phyloP scores from a whole-genome alignment of 345 rosid species.

The Sonneratia caseolaris region DNA sequence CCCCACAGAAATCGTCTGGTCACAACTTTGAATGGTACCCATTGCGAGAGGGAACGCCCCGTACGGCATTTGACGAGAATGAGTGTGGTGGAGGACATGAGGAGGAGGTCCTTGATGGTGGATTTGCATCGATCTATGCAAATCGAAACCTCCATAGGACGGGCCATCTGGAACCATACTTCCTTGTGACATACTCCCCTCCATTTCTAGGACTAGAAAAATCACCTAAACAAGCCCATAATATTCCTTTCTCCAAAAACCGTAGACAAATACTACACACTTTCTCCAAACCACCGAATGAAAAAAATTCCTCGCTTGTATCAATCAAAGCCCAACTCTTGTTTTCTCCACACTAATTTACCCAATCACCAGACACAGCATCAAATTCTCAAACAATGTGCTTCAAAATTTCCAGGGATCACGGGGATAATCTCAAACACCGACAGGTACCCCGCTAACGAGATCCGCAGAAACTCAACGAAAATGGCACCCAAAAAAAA shows the following conservation, averaged over 20 bases:
- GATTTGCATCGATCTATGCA: slow-evolving; percentile 57
- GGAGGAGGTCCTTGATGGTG: slow-evolving; percentile 41
- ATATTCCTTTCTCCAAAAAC: background rate
- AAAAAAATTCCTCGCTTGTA: no score
- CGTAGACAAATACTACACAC: background rate
- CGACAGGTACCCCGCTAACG: background rate
- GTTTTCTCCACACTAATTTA: background rate
- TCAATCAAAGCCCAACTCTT: background rate
- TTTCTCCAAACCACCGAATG: background rate
- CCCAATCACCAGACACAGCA: background rate
- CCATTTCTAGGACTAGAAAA: slow-evolving; percentile 30
- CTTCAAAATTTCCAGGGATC: background rate
- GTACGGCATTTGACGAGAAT: slow-evolving; percentile 41
- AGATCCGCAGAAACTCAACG: background rate
- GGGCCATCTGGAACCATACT: slow-evolving; percentile 53
- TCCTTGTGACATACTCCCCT: slow-evolving; percentile 60
- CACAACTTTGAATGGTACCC: slow-evolving; percentile 52
- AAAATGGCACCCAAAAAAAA: background rate
- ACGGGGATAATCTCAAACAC: background rate
- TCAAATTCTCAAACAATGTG: background rate
- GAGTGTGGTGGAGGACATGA: slow-evolving; percentile 40
- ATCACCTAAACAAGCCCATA: background rate
- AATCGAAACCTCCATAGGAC: slow-evolving; percentile 62
- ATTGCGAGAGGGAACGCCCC: slow-evolving; percentile 66
- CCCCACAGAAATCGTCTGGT: slow-evolving; percentile 31